Evolutionary conservation across 768 basidiomycete species (phyloP).

Genomic region (Lactifluus pinguis): DNA sequence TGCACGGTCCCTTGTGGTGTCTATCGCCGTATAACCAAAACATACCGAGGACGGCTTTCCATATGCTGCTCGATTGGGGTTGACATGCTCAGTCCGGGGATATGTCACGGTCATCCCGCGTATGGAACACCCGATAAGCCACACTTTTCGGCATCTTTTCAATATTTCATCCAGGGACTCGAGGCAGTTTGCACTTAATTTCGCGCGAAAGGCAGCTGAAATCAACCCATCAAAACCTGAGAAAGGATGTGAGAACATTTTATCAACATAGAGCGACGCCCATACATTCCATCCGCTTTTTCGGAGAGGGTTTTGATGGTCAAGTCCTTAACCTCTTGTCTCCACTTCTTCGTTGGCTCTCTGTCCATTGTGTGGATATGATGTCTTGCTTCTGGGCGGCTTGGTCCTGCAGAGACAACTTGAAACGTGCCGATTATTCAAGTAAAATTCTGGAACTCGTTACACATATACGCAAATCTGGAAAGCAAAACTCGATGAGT

Average conservation of each 20-base stretch:
- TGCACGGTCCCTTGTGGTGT: no score
- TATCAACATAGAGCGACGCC: not conserved
- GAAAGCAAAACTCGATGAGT: not conserved
- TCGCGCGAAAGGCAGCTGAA: not conserved
- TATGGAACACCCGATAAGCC: no score
- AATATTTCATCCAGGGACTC: not conserved
- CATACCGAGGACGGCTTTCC: no score
- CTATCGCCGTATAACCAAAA: no score
- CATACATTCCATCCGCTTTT: not conserved
- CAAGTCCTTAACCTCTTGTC: not conserved
- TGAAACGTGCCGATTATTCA: not conserved
- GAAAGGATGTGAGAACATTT: not conserved
- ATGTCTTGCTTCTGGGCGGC: not conserved
- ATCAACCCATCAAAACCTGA: not conserved
- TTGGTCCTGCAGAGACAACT: not conserved
- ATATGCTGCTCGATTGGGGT: no score
- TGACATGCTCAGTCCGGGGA: no score
- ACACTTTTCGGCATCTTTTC: not conserved
- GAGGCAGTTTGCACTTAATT: not conserved
- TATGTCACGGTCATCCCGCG: no score
- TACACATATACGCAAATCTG: not conserved
- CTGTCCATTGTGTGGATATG: not conserved
- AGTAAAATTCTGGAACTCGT: not conserved
- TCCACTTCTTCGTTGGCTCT: not conserved
- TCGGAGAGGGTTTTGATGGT: not conserved